A percentile compares a stretch with the other conserved stretches of the same genome.
Evolutionary conservation across 495 filamentous ascomycete genomes (phyloP).

Genomic region (Tuber borchii): DNA sequence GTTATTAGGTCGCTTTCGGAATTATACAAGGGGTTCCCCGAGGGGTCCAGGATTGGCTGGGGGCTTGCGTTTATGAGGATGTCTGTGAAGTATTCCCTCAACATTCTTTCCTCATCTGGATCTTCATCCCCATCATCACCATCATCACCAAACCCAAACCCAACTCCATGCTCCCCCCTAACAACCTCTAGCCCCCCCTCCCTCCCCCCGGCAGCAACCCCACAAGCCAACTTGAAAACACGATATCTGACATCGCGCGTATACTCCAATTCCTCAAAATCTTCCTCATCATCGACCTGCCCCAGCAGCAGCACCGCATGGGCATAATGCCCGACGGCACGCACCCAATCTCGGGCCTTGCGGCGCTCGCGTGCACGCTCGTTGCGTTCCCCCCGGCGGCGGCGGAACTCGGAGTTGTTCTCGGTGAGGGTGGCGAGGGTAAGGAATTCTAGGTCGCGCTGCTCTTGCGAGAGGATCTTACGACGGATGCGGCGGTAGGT

Average conservation of each 20-base stretch:
- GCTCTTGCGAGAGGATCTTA: background rate
- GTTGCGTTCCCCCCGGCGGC: background rate
- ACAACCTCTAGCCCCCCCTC: slow-evolving; percentile 59
- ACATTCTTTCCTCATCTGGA: slow-evolving; percentile 41
- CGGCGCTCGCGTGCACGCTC: background rate
- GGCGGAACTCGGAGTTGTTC: background rate
- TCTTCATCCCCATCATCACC: slow-evolving; percentile 43
- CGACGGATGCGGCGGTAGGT: background rate
- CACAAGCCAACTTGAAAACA: slow-evolving; percentile 1
- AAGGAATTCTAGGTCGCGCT: background rate
- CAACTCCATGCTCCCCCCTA: slow-evolving; percentile 54
- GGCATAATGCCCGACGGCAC: background rate
- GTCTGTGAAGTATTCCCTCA: background rate
- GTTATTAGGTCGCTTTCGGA: background rate
- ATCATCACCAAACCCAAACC: slow-evolving; percentile 51
- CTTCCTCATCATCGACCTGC: slow-evolving; percentile 50
- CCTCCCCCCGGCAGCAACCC: slow-evolving; percentile 42
- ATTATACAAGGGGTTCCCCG: background rate
- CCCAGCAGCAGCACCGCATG: background rate
- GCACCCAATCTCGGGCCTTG: background rate
- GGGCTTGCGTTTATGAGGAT: background rate
- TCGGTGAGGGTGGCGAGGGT: background rate
- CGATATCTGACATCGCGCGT: background rate
- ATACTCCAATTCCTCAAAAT: background rate
- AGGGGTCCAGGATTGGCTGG: background rate